A percentile compares a stretch with the other conserved stretches of the same genome.
Evolutionary conservation across 148 eudicot genomes (phyloP).

Genomic region (Rhododendron vialii): DNA sequence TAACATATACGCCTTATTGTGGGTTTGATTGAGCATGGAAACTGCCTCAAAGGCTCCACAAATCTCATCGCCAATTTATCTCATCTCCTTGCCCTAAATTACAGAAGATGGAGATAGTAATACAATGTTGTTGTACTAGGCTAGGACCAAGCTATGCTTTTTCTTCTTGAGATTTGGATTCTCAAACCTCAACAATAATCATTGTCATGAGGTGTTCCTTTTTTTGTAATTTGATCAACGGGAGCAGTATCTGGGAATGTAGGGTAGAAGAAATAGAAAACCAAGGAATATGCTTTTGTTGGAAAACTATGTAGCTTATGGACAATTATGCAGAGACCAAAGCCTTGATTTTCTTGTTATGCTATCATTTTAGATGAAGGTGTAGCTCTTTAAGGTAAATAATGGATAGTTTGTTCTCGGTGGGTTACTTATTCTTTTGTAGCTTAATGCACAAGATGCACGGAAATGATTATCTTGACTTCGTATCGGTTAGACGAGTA

Average conservation of each 20-base stretch:
- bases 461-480: not conserved
- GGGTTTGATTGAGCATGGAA: not conserved
- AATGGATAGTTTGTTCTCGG: not conserved
- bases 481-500: not conserved
- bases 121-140: not conserved
- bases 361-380: not conserved
- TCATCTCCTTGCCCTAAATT: not conserved
- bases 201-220: not conserved
- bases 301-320: not conserved
- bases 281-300: not conserved
- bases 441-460: not conserved
- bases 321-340: not conserved
- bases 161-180: not conserved
- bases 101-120: not conserved
- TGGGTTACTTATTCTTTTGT: not conserved
- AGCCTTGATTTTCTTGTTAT: not conserved
- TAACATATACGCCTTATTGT: not conserved
- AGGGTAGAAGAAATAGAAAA: not conserved
- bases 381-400: not conserved
- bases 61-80: not conserved
- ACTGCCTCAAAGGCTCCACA: not conserved
- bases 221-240: not conserved
- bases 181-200: not conserved
- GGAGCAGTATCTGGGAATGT: not conserved
- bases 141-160: not conserved